Evolutionary conservation across 371 early-diverging fungal species (phyloP).

Genomic region (Mortierella sp.): DNA sequence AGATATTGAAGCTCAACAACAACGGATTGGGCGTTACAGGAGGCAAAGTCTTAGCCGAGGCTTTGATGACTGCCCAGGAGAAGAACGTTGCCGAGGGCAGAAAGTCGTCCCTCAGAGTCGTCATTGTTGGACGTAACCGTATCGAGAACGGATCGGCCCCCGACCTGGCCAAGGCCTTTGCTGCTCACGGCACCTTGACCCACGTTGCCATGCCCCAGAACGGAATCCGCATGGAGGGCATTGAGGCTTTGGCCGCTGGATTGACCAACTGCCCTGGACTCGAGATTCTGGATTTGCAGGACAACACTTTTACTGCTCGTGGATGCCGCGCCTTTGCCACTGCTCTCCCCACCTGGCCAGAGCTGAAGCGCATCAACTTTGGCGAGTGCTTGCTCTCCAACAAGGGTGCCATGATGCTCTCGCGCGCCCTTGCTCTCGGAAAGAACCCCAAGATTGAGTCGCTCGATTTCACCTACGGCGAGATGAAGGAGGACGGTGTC

Average conservation of each 20-base stretch:
- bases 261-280: slow-evolving; percentile 78
- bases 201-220: slow-evolving; percentile 97
- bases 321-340: slow-evolving; percentile 88
- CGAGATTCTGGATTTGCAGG: slow-evolving; percentile 91
- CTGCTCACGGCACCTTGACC: slow-evolving; percentile 79
- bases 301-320: slow-evolving; percentile 93
- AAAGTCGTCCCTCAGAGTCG: slow-evolving; percentile 77
- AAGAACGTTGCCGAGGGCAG: slow-evolving; percentile 74
- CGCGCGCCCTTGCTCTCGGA: slow-evolving; percentile 72
- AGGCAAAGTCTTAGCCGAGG: slow-evolving; percentile 88
- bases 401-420: slow-evolving; percentile 77
- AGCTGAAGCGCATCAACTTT: slow-evolving; percentile 83
- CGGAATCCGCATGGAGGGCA: slow-evolving; percentile 96
- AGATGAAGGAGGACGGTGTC: slow-evolving; percentile 85
- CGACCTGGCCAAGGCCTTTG: slow-evolving; percentile 86
- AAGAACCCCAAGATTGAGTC: slow-evolving; percentile 71
- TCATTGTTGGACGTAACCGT: slow-evolving; percentile 95
- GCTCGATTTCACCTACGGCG: slow-evolving; percentile 89
- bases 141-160: slow-evolving; percentile 89
- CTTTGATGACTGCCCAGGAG: slow-evolving; percentile 83
- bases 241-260: slow-evolving; percentile 78
- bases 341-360: slow-evolving; percentile 84
- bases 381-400: slow-evolving; percentile 92
- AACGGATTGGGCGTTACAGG: slow-evolving; percentile 95
- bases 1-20: slow-evolving; percentile 92